Conservation (phyloP, 805 yeast genomes). For the Hanseniaspora osmophila region DNA sequence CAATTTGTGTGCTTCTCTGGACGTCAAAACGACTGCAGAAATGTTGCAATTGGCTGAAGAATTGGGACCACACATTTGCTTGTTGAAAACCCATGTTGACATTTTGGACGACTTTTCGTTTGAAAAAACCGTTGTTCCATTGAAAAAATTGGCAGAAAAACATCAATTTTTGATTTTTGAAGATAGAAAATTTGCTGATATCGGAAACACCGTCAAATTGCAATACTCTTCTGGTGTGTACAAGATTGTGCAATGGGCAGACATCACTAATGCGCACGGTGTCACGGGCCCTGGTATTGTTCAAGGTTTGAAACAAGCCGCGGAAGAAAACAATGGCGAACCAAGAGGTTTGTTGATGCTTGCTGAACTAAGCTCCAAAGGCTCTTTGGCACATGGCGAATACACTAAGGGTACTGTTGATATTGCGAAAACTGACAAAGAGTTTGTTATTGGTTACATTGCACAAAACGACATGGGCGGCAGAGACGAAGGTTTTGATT, state of each 20-base stretch:
- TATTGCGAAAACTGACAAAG: slow-evolving; percentile 74
- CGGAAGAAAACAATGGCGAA: slow-evolving; percentile 47
- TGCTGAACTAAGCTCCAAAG: slow-evolving; percentile 90
- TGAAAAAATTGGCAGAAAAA: slow-evolving; percentile 57
- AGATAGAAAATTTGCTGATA: slow-evolving; percentile 96
- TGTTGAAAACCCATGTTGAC: slow-evolving; percentile 90
- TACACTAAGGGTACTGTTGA: slow-evolving; percentile 81
- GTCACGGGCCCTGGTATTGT: slow-evolving; percentile 93
- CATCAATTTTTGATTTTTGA: slow-evolving; percentile 87
- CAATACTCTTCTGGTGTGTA: slow-evolving; percentile 87
- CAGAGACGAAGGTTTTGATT: slow-evolving; percentile 73
- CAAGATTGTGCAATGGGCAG: slow-evolving; percentile 87
- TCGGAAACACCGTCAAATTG: slow-evolving; percentile 90
- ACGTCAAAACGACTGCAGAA: slow-evolving; percentile 69
- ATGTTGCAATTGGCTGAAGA: slow-evolving; percentile 57
- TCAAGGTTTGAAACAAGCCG: slow-evolving; percentile 72
- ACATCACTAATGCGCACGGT: slow-evolving; percentile 94
- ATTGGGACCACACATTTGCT: slow-evolving; percentile 82
- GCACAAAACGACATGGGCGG: slow-evolving; percentile 87
- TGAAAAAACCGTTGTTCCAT: slow-evolving; percentile 66
- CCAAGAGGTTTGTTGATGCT: slow-evolving; percentile 88
- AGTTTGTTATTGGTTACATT: slow-evolving; percentile 90
- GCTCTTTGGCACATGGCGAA: slow-evolving; percentile 84
- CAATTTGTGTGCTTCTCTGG: slow-evolving; percentile 89
- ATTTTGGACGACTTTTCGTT: slow-evolving; percentile 78